Evolutionary conservation across 805 yeast species (phyloP).

Genomic region (Barnettozyma sucrosica): DNA sequence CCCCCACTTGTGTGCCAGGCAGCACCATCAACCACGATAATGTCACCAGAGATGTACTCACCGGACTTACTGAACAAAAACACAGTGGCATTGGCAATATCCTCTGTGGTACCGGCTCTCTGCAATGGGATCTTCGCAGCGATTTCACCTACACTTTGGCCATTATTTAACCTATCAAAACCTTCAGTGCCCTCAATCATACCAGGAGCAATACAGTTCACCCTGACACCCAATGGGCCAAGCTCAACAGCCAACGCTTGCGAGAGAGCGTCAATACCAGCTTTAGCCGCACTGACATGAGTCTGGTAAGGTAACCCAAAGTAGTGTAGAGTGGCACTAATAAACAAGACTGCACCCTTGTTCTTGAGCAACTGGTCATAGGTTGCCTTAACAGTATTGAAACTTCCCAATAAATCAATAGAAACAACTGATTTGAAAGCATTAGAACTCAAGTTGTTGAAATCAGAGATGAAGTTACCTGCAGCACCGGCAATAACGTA

Average conservation of each 20-base stretch:
- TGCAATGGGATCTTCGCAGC: conserved; percentile 47
- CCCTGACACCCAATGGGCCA: conserved; percentile 83
- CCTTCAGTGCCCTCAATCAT: conserved; percentile 88
- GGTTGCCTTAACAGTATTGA: conserved; percentile 82
- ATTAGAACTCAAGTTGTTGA: conserved; percentile 71
- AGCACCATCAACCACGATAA: conserved; percentile 85
- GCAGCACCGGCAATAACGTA: conserved; percentile 94
- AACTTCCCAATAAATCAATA: conserved; percentile 85
- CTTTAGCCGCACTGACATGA: conserved; percentile 94
- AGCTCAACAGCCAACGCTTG: conserved; percentile 83
- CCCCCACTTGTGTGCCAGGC: conserved; percentile 71
- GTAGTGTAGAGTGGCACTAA: conserved; percentile 86
- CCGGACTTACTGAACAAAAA: conserved; percentile 83
- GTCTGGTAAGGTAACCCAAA: conserved; percentile 83
- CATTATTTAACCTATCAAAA: conserved; percentile 51
- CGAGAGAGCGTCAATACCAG: conserved; percentile 86
- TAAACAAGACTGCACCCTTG: conserved; percentile 71
- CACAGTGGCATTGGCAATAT: conserved; percentile 85
- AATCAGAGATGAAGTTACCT: conserved; percentile 82
- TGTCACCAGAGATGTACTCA: conserved; percentile 67
- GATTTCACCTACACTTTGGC: conserved; percentile 35
- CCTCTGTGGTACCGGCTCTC: conserved; percentile 62
- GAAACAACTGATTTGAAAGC: conserved; percentile 86
- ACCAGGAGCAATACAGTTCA: conserved; percentile 89
- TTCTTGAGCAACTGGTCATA: conserved; percentile 56